Evolutionary conservation across 202 grass and related monocot species (phyloP), one percentile per base, ranked within the genome.

Genomic region (Panicum virgatum): DNA sequence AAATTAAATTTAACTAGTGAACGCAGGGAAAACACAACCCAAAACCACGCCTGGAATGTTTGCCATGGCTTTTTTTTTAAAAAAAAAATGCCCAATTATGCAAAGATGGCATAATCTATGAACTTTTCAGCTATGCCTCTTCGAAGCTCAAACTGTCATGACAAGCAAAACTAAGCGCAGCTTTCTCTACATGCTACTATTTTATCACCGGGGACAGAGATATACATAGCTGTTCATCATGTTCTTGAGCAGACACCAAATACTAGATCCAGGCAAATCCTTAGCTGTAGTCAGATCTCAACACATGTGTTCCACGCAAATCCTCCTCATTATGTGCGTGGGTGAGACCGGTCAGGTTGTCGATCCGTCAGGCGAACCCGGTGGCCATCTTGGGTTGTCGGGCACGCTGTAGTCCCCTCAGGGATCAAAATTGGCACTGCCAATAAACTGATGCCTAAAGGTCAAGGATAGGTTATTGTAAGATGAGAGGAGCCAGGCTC

Each of bases 231-330:
- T 63, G 80, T 52, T 76, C 40, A 68, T 82, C 51, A 51, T 77
- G 52, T 65, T 72, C 37, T 22, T 72, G 38, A 59, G 56, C 20
- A 78, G 73, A n/a, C 18, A 71, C 42, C 63, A 69, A 52, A 29
- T 7, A 70, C 69, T 9, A 69, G 43, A 82, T 76, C 23, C 63
- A 87, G 42, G 72, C 8, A 63, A 44, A 70, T 64, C 26, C 72
- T 87, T 82, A 85, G 79, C 85, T 87, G 85, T 87, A 61, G 36
- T 69, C 72, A 69, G 63, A 76, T 82, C 72, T 71, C 53, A 76
- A 68, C 72, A 77, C 85, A 87, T 82, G 85, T 37, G 7, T 79
- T 52, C 76, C 76, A 66, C 61, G 61, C 29, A 79, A 72, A 26
- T 42, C 54, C 78, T 27, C 47, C 34, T 63, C 67, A 51, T 54